Conservation (phyloP, 768 basidiomycete species). For the Leucocoprinus sp. region DNA sequence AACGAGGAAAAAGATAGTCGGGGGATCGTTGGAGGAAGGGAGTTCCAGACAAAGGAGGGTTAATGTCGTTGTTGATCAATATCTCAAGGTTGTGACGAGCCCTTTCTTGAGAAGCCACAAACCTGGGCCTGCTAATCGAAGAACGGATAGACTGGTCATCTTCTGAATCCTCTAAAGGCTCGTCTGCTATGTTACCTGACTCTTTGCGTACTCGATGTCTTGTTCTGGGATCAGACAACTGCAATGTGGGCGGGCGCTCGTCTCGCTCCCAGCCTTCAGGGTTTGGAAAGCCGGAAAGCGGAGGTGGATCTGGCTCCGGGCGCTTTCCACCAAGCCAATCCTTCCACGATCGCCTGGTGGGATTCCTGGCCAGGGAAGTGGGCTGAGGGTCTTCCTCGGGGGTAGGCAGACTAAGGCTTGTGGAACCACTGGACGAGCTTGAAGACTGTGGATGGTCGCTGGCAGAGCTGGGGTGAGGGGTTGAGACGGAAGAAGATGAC, state of each 20-base stretch:
- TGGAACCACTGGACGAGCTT: conserved; percentile 55
- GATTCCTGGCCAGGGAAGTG: conserved; percentile 20
- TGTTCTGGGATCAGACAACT: conserved; percentile 1
- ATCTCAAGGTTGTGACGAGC: conserved; percentile 31
- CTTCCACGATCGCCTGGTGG: conserved; percentile 44
- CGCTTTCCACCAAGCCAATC: conserved; percentile 43
- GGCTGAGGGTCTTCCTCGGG: conserved; percentile 47
- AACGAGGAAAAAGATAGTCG: conserved; percentile 31
- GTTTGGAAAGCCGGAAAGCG: conserved; percentile 15
- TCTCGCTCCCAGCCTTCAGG: conserved; percentile 24
- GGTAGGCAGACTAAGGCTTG: conserved; percentile 46
- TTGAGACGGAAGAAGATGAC: conserved; percentile 18
- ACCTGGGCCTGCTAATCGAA: conserved; percentile 14
- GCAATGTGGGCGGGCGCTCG: conserved; percentile 10
- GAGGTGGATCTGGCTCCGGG: conserved; percentile 14
- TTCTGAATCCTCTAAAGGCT: conserved; percentile 23
- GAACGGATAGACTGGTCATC: conserved; percentile 18
- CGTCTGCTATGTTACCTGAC: conserved; percentile 2
- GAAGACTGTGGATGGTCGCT: conserved; percentile 41
- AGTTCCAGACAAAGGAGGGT: conserved; percentile 30
- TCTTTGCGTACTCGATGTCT: neutral
- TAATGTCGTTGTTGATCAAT: conserved; percentile 40
- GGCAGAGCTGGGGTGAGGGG: conserved; percentile 25
- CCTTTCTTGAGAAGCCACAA: conserved; percentile 20
- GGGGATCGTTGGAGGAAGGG: conserved; percentile 32